Evolutionary conservation across 2,329 filamentous ascomycete genomes (phyloP), one percentile per base, ranked within the genome.

Genomic region (Cladosporium halotolerans): DNA sequence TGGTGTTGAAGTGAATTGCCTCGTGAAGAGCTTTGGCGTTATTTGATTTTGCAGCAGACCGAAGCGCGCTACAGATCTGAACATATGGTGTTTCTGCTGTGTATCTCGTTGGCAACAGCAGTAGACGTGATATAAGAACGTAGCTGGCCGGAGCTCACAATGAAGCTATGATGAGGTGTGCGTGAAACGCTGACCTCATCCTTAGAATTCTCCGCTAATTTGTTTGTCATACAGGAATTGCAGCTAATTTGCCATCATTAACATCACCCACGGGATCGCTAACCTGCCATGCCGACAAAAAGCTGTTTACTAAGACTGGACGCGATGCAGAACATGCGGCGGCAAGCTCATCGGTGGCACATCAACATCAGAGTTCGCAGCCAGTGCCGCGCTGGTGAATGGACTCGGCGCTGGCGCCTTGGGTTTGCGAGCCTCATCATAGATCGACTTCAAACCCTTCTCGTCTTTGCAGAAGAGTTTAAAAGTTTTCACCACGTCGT

Each of bases 281-380:
- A 28, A 28, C 23, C 5, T 28, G 23, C 23, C 4, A 28, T 4
- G 23, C 7, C 23, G 23, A 28, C 23, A 28, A 7, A 28, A 28
- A 5, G 5, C 23, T 28, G 23, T 28, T 28, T 16, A 11, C 19
- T 9, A 45, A 28, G 42, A 14, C 18, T 53, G 44, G 2, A 44
- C 45, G 4, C 61, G 56, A 54, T 62, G 57, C 13, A 52, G 38
- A 9, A 66, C 45, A 55, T 63, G 60, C 40, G 72, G 72, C 13
- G 73, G 73, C 32, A 76, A 56, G 10, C 68, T 67, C 54, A 76
- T 62, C 5, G 63, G 71, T 8, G 73, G 73, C 16, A 76, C 72
- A 56, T 73, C 71, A 32, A 43, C 41, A 41, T 63, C 61, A 4
- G 57, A 54, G 16, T 55, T 36, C 9, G 19, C 58, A 43, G 65